Evolutionary conservation across 257 asterid genomes (phyloP), one percentile per base, ranked within the genome.

Genomic region (Przewalskia tangutica): DNA sequence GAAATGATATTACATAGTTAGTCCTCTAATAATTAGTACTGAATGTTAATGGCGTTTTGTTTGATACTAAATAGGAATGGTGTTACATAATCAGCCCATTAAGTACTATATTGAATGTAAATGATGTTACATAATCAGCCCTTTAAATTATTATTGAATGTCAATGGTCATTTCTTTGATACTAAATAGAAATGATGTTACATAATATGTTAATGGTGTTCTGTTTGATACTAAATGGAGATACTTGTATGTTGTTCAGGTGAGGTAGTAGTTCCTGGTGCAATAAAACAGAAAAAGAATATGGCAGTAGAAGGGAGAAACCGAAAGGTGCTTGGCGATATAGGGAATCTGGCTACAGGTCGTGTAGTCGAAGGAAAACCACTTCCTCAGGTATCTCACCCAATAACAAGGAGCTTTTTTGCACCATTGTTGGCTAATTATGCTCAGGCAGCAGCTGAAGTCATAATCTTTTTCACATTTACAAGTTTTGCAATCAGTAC

Each of bases 301-400:
- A 82, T 88, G 90, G 93, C 77, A 14, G 97, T 85, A 54, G 97
- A 87, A 66, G 90, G 90, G 83, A 93, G 89, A 84, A 90, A 77
- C 12, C 91, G 99, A 5, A 93, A 95, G 11, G 97, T 97, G 1
- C 97, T 95, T 6, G 97, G 95, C 0, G 98, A 94, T 81, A 95
- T 95, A 0, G 98, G 99, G 10, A 95, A 95, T 83, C 32, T 91
- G 40, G 98, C 89, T 11, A 83, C 94, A 0, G 82, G 85, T 64
- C 92, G 90, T 14, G 94, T 85, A 20, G 89, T 82, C 40, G 93
- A 93, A 13, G 93, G 90, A 54, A 95, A 95, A 82, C 93, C 90
- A 12, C 87, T 89, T 58, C 97, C 97, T 64, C 93, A 91, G 86
- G 89, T 89, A 67, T 77, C 92, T 86, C 90, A 97, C 78, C 97